phyloP scores from a whole-genome alignment of 495 filamentous ascomycete species.

The Podospora bellae-mahoneyi region DNA sequence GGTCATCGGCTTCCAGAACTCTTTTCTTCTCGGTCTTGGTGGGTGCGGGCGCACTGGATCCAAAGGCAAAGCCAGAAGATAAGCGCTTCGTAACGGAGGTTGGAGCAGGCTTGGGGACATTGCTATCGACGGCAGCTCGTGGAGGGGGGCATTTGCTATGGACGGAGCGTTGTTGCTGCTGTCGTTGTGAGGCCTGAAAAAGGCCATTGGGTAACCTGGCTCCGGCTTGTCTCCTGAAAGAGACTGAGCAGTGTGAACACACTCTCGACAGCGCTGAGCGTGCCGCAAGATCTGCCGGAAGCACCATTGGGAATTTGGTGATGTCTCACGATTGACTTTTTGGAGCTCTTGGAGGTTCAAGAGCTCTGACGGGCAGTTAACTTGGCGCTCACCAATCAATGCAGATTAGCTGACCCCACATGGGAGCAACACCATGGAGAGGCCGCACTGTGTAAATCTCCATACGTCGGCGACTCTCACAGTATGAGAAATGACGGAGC shows the following conservation, averaged over 20 bases:
- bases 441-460: too few species aligned
- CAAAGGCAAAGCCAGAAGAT: constrained; percentile 21
- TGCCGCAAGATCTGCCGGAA: constrained; percentile 30
- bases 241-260: constrained; percentile 31
- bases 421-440: not conserved
- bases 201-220: constrained; percentile 21
- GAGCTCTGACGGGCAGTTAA: not conserved
- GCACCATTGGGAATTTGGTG: constrained; percentile 23
- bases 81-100: constrained; percentile 18
- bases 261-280: constrained; percentile 31
- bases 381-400: constrained; percentile 1
- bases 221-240: constrained; percentile 14
- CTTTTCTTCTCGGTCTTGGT: constrained; percentile 15
- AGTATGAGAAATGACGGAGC: too few species aligned
- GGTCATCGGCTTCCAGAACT: constrained; percentile 71
- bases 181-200: constrained; percentile 18
- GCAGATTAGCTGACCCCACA: not conserved
- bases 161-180: constrained; percentile 21
- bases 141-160: constrained; percentile 17
- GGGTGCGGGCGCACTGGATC: not conserved
- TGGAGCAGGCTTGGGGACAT: not conserved
- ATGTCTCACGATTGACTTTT: constrained; percentile 18
- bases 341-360: constrained; percentile 13
- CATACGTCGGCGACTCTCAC: too few species aligned
- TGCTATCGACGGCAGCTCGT: constrained; percentile 2